Evolutionary conservation across 1,139 yeast species (phyloP), one percentile per base, ranked within the genome.

Genomic region (Diutina pseudorugosa): DNA sequence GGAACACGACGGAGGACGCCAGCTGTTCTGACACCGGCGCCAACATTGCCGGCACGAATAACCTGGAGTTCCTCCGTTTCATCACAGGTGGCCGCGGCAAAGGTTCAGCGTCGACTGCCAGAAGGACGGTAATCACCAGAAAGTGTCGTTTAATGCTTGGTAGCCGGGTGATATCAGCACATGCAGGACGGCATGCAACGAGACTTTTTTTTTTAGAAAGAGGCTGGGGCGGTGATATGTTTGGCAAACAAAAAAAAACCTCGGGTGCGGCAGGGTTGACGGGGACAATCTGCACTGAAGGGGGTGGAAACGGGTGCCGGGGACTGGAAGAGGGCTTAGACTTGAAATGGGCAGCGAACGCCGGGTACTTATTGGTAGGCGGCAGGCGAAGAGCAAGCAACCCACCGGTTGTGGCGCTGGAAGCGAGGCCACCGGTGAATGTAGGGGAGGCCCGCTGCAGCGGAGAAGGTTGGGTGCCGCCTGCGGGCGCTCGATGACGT

Each of bases 1-100:
- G 14, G 36, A 14, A 12, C 14, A 11, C 36, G 36, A 2, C 36
- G n/a, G 36, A 30, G 36, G 36, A 11, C 3, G 16, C 33, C 9
- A 23, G 19, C 20, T 16, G 49, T 27, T 45, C 49, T 33, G 49
- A 23, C 19, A 45, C 49, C 7, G 49, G 49, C 11, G 49, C 49
- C 23, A 45, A 25, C 40, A n/a, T 33, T 9, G 49, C 49, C 5
- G 49, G 49, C 18, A 44, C 27, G 47, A 44, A 44, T 8, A 23
- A 12, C 49, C 19, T 23, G n/a, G 14, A 11, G 20, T 20, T 27
- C 49, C 27, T 45, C 19, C 49, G 49, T 45, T 27, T 27, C 40
- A 45, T 45, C 47, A 41, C 12, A 40, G 20, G 7, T 30, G 8
- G 12, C 36, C 36, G 8, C 36, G 36, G 36, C 36, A 12, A 14